Percentiles rank a stretch among this genome's conserved stretches.
Conservation (phyloP, 257 asterid genomes). For the Solanum commersonii region DNA sequence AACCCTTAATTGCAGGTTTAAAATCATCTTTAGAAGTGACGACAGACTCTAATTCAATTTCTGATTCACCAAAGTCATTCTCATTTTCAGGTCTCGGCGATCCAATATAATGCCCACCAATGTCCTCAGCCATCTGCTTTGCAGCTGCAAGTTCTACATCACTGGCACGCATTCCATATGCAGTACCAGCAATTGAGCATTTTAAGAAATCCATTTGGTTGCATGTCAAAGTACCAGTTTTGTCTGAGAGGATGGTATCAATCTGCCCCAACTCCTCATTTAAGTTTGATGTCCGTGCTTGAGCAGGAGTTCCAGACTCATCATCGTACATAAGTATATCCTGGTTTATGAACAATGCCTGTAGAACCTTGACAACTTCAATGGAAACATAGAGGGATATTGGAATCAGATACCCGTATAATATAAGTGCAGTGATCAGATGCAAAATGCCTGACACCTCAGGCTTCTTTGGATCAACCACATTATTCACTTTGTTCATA, state of each 20-base stretch:
- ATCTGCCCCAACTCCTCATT: slow-evolving; percentile 94
- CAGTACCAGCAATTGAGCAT: slow-evolving; percentile 81
- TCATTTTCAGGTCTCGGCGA: background rate
- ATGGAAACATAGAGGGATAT: slow-evolving; percentile 91
- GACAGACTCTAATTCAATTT: slow-evolving; percentile 64
- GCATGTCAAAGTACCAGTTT: slow-evolving; percentile 96
- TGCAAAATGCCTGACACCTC: slow-evolving; percentile 59
- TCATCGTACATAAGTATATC: slow-evolving; percentile 84
- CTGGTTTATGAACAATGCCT: slow-evolving; percentile 75
- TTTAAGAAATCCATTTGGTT: slow-evolving; percentile 96
- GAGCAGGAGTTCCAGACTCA: slow-evolving; percentile 88
- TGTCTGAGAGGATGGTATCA: slow-evolving; percentile 84
- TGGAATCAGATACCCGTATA: slow-evolving; percentile 88
- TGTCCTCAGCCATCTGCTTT: slow-evolving; percentile 76
- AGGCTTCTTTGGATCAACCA: slow-evolving; percentile 53
- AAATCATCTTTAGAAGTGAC: slow-evolving; percentile 47
- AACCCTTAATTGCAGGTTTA: slow-evolving; percentile 61
- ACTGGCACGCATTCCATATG: slow-evolving; percentile 73
- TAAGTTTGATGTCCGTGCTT: slow-evolving; percentile 88
- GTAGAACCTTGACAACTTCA: slow-evolving; percentile 89
- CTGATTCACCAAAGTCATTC: slow-evolving; percentile 23
- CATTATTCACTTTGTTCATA: slow-evolving; percentile 34
- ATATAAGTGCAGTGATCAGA: slow-evolving; percentile 81
- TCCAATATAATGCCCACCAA: slow-evolving; percentile 36
- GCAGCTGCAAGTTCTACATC: slow-evolving; percentile 95